Percentiles rank a stretch among this genome's conserved stretches.
Conservation (phyloP, 1,284 basidiomycete species). For the Austroboletus olivaceoglutinosus region DNA sequence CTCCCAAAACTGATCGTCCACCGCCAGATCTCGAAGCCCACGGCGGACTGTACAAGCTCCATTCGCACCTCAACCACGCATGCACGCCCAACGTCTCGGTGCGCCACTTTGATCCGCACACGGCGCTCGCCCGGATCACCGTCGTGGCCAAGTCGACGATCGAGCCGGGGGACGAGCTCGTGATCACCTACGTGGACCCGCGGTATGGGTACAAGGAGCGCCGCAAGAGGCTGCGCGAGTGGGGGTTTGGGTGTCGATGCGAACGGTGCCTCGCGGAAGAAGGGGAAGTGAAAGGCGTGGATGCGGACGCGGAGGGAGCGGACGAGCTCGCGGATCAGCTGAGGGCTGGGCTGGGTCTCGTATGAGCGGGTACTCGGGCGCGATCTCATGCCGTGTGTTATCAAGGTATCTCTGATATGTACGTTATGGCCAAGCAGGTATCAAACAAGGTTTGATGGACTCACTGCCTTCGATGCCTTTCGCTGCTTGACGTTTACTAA, state of each 20-base stretch:
- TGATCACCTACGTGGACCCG: slow-evolving; percentile 80
- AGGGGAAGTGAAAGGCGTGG: slow-evolving; percentile 39
- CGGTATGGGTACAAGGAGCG: slow-evolving; percentile 51
- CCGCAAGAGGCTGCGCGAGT: slow-evolving; percentile 59
- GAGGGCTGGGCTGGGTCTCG: slow-evolving; percentile 49
- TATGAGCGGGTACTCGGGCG: slow-evolving; percentile 22
- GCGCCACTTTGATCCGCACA: slow-evolving; percentile 64
- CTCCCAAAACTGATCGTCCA: no score
- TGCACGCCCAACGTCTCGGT: slow-evolving; percentile 79
- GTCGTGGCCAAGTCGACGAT: slow-evolving; percentile 69
- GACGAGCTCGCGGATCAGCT: slow-evolving; percentile 48
- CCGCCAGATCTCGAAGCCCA: slow-evolving; percentile 75
- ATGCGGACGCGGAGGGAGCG: slow-evolving; percentile 15
- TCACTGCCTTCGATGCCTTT: background rate
- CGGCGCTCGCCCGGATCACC: slow-evolving; percentile 65
- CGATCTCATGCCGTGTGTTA: no score
- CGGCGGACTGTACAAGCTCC: slow-evolving; percentile 82
- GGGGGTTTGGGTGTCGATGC: slow-evolving; percentile 79
- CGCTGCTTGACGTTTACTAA: background rate
- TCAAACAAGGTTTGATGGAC: background rate
- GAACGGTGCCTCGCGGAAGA: slow-evolving; percentile 58
- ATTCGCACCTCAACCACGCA: slow-evolving; percentile 85
- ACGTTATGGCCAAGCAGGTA: background rate
- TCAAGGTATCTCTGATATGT: no score
- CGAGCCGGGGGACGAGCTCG: slow-evolving; percentile 68